These are phyloP conservation scores for Phellinidium pouzarii DNA, from an alignment of 1,284 basidiomycete genomes.

Conservation along the genomic window DNA sequence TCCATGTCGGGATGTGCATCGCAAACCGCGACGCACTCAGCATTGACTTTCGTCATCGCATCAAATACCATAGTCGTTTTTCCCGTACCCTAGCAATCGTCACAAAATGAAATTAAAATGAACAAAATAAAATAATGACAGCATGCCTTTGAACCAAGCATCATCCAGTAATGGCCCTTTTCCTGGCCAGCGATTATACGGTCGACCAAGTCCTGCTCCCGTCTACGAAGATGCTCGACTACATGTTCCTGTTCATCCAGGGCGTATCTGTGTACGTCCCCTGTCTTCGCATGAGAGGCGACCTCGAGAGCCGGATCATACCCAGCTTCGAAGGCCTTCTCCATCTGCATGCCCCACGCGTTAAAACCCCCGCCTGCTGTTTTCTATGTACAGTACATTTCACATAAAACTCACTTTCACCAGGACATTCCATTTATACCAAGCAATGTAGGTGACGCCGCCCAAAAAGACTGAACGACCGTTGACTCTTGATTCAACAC, in stretches of 20 bases:
- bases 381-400: too few species aligned
- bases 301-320: constrained; percentile 79
- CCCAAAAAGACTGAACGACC: constrained; percentile 51
- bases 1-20: constrained; percentile 61
- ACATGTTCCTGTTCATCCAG: constrained; percentile 35
- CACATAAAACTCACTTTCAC: constrained; percentile 46
- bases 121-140: neutral
- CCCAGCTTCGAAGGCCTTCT: constrained; percentile 55
- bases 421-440: constrained; percentile 79
- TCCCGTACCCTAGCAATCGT: constrained; percentile 44
- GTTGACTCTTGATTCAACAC: neutral
- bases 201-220: constrained; percentile 73
- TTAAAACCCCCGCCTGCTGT: neutral
- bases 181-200: constrained; percentile 69
- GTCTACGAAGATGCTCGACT: constrained; percentile 52
- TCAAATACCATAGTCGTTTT: constrained; percentile 81
- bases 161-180: constrained; percentile 66
- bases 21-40: constrained; percentile 56
- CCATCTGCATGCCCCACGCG: constrained; percentile 40
- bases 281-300: constrained; percentile 38
- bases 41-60: constrained; percentile 66
- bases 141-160: constrained; percentile 68
- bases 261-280: constrained; percentile 23
- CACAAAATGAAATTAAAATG: constrained; percentile 1
- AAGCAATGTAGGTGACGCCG: constrained; percentile 64